Conservation (phyloP, 208 protist genomes). For the Zelonia costaricensis region DNA sequence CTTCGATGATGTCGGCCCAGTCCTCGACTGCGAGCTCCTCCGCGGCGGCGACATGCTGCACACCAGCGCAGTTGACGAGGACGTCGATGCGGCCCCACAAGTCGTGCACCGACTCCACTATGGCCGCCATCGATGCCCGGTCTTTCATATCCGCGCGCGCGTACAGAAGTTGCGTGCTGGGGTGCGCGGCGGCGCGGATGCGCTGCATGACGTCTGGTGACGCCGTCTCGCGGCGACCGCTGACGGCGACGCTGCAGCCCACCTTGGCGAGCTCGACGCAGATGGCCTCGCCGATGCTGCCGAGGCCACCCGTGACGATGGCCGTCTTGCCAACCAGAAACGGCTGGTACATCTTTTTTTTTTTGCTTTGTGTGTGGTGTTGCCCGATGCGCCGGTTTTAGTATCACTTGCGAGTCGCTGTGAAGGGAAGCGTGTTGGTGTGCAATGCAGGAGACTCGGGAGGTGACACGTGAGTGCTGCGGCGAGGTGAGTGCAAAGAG, state of each 20-base stretch:
- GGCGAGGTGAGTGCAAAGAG: too few relatives aligned
- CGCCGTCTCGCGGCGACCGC: slow-evolving; percentile 8
- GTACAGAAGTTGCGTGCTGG: slow-evolving; percentile 26
- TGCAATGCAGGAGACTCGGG: neutral
- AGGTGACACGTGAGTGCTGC: too few relatives aligned
- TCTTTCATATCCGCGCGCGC: slow-evolving; percentile 11
- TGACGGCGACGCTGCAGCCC: slow-evolving; percentile 34
- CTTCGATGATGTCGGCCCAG: slow-evolving; percentile 47
- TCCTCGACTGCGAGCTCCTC: slow-evolving; percentile 36
- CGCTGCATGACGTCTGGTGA: slow-evolving; percentile 7
- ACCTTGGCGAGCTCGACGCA: slow-evolving; percentile 31
- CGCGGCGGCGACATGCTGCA: slow-evolving; percentile 43
- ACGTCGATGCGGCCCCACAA: slow-evolving; percentile 39
- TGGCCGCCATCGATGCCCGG: slow-evolving; percentile 10
- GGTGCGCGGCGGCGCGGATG: slow-evolving; percentile 19
- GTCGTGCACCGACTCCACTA: slow-evolving; percentile 20
- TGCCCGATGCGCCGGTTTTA: too few relatives aligned
- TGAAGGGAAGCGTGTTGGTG: neutral
- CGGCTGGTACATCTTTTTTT: slow-evolving; percentile 14
- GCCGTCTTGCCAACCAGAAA: slow-evolving; percentile 31
- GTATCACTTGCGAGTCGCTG: neutral
- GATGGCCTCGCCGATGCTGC: slow-evolving; percentile 52
- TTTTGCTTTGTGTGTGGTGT: neutral
- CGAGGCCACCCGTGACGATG: slow-evolving; percentile 43
- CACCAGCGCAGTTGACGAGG: slow-evolving; percentile 60